A percentile compares a stretch with the other conserved stretches of the same genome.
Conservation (phyloP, 108 stramenopile genomes). For the Fistulifera pelliculosa region DNA sequence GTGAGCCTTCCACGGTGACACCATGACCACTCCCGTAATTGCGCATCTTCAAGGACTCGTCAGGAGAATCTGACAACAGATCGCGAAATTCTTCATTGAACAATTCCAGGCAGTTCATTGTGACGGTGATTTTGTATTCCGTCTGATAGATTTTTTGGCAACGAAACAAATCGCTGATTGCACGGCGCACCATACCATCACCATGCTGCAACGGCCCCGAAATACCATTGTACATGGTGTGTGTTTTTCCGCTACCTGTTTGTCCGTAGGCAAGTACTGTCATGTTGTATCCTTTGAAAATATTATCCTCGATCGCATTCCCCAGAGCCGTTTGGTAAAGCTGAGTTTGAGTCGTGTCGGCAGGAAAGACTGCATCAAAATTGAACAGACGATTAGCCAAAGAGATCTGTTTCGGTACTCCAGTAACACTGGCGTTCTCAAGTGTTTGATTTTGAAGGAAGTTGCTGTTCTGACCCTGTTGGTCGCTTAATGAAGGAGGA, state of each 20-base stretch:
- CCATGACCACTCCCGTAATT: conserved; percentile 31
- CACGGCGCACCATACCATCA: conserved; percentile 93
- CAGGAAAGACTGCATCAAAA: conserved; percentile 22
- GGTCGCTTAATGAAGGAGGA: too few species aligned
- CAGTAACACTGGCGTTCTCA: too few species aligned
- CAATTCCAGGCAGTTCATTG: conserved; percentile 92
- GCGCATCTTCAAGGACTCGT: conserved; percentile 21
- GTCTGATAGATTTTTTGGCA: conserved; percentile 38
- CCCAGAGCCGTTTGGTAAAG: conserved; percentile 17
- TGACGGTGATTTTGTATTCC: conserved; percentile 69
- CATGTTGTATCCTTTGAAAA: conserved; percentile 25
- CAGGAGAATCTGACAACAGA: conserved; percentile 37
- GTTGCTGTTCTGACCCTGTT: too few species aligned
- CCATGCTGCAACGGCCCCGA: conserved; percentile 8
- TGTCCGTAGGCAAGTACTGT: conserved; percentile 24
- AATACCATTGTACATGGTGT: conserved; percentile 2
- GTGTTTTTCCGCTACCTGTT: conserved; percentile 14
- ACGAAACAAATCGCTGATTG: conserved; percentile 85
- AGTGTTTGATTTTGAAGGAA: too few species aligned
- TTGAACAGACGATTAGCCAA: conserved; percentile 5
- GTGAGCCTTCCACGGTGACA: conserved; percentile 58
- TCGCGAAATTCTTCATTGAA: conserved; percentile 97
- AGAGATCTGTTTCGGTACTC: not conserved
- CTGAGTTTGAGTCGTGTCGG: conserved; percentile 15
- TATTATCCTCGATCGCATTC: conserved; percentile 10